phyloP scores from a whole-genome alignment of 495 filamentous ascomycete species.

The Aspergillus affinis region DNA sequence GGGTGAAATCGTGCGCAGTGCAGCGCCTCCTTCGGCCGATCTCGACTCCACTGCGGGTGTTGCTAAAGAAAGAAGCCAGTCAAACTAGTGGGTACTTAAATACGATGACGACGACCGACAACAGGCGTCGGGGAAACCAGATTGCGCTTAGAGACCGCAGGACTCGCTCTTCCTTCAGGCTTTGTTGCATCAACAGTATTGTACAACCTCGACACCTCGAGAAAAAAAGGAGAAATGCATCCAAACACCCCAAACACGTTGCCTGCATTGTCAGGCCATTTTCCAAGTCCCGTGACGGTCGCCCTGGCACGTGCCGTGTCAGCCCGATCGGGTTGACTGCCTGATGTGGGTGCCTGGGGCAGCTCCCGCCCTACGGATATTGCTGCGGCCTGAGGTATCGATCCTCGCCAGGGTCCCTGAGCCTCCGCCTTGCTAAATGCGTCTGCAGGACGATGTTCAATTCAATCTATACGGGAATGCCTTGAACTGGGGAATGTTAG shows the following conservation, averaged over 20 bases:
- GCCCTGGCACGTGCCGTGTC: neutral
- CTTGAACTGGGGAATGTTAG: too few relatives aligned
- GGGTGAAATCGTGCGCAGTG: neutral
- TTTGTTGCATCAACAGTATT: too few relatives aligned
- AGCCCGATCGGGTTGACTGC: neutral
- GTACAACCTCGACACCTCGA: too few relatives aligned
- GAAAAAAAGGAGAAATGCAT: neutral
- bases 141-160: neutral
- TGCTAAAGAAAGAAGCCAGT: conserved; percentile 23
- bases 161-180: neutral
- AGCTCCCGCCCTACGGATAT: neutral
- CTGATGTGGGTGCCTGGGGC: neutral
- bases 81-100: conserved; percentile 6
- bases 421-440: too few relatives aligned
- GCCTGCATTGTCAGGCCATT: neutral
- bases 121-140: neutral
- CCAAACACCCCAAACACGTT: neutral
- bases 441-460: too few relatives aligned
- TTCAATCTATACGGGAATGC: too few relatives aligned
- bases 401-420: neutral
- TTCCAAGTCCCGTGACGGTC: neutral
- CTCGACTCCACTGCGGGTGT: conserved; percentile 19
- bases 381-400: neutral
- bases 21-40: conserved; percentile 17
- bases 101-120: conserved; percentile 12